phyloP scores from a whole-genome alignment of 2,329 filamentous ascomycete genomes.

The Aspergillus fumigatiaffinis region DNA sequence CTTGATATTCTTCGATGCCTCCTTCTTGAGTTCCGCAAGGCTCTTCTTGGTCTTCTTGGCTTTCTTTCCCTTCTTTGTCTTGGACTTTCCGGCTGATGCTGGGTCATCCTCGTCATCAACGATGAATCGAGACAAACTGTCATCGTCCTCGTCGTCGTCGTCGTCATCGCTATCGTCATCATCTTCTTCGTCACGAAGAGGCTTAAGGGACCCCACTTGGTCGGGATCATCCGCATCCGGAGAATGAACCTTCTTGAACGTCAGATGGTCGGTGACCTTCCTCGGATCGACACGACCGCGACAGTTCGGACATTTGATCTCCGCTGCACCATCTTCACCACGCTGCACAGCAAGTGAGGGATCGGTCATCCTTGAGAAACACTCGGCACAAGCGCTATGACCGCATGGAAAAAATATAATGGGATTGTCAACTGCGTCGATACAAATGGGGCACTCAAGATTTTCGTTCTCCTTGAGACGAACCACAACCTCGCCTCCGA shows the following conservation, averaged over 20 bases:
- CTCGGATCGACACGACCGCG: slow-evolving; percentile 62
- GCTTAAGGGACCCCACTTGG: slow-evolving; percentile 1
- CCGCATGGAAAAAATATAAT: slow-evolving; percentile 79
- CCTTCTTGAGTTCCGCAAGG: slow-evolving; percentile 30
- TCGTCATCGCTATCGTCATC: slow-evolving; percentile 22
- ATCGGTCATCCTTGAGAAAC: slow-evolving; percentile 66
- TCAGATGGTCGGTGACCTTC: slow-evolving; percentile 68
- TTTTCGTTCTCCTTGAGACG: slow-evolving; percentile 59
- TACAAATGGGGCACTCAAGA: slow-evolving; percentile 80
- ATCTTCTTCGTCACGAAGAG: slow-evolving; percentile 26
- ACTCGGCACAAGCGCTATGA: slow-evolving; percentile 74
- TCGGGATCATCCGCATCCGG: slow-evolving; percentile 45
- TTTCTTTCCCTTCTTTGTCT: slow-evolving; percentile 40
- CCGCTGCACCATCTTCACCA: slow-evolving; percentile 53
- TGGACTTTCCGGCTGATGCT: slow-evolving; percentile 42
- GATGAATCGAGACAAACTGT: slow-evolving; percentile 17
- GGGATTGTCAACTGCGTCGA: slow-evolving; percentile 70
- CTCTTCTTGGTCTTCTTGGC: slow-evolving; percentile 46
- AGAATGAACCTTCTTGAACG: slow-evolving; percentile 71
- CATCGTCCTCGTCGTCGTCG: slow-evolving; percentile 35
- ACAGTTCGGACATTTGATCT: slow-evolving; percentile 71
- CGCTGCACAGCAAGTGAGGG: slow-evolving; percentile 54
- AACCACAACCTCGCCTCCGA: slow-evolving; percentile 59
- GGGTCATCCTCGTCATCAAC: slow-evolving; percentile 30
- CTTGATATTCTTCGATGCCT: slow-evolving; percentile 58